Base-by-base conservation (phyloP, 1,284 basidiomycete species). In the Leccinum fuscescens region DNA sequence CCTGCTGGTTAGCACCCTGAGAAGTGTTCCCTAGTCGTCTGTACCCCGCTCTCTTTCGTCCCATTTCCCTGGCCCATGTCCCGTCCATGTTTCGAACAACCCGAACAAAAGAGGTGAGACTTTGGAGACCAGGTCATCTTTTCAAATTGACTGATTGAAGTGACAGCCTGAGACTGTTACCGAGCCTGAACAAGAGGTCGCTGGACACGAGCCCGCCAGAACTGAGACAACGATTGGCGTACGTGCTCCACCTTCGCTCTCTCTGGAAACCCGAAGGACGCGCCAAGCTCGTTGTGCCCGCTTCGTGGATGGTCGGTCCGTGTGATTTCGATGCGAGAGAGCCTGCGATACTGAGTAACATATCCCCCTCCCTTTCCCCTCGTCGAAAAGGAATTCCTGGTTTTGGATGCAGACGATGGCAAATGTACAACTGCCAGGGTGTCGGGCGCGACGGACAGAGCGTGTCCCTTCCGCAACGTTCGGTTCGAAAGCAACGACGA, bases 301-400 rank as follows among this genome's bases (percentile, higher is more conserved):
- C 62, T 14, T 62, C 58, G 52, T 73, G 69, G 69, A 69, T 57
- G 72, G 69, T 70, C 14, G 2, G 66, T 62, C 48, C 50, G 17
- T 51, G 9, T 53, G 7, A 11, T 44, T 20, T 35, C 27, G 22
- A 44, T 44, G 17, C 5, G 7, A 54, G 46, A 49, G n/a, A 11
- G 11, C 37, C 17, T 24, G 24, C 15, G 39, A 27, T 22, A 31
- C 54, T 56, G 3, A 59, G n/a, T 17, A 12, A 7, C 22, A 24
- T 24, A 4, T 24, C 22, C 20, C 20, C 42, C 46, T 20, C 20
- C 4, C n/a, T 11, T n/a, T n/a, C 22, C 0, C 11, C 12, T 42
- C 22, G 5, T 20, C 20, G 20, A 49, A 49, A 56, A 72, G 71
- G 59, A 44, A 29, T 59, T 52, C 42, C 31, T 65, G 14, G n/a